phyloP scores from a whole-genome alignment of 257 asterid species.

The Nicotiana noctiflora region DNA sequence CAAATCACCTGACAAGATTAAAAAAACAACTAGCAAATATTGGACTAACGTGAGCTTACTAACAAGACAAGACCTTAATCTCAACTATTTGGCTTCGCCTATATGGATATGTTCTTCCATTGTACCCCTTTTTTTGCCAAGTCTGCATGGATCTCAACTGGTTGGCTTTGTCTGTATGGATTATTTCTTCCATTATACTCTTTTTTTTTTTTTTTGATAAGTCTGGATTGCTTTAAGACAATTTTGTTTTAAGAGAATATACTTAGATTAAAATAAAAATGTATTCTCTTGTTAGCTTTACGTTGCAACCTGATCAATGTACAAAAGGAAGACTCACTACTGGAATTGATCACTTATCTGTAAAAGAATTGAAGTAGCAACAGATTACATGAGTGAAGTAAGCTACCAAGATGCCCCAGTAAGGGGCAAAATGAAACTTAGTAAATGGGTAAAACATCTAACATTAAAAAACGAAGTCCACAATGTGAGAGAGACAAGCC shows the following conservation, averaged over 20 bases:
- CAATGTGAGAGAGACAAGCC: background rate
- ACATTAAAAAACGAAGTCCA: background rate
- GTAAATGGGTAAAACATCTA: background rate
- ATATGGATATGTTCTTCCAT: no score
- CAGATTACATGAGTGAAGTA: background rate
- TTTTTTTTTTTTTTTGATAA: no score
- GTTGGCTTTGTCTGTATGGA: no score
- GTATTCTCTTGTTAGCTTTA: background rate
- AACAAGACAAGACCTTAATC: no score
- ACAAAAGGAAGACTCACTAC: background rate
- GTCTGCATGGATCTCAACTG: no score
- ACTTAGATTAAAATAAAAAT: background rate
- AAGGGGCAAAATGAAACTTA: background rate
- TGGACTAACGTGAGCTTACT: background rate
- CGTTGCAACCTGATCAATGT: background rate
- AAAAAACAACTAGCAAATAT: background rate
- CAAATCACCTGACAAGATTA: background rate
- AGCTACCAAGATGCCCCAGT: background rate
- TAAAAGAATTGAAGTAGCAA: background rate
- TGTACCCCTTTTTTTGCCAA: no score
- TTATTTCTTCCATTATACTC: no score
- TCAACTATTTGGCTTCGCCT: no score
- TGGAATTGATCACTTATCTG: background rate
- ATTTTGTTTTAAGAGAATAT: background rate
- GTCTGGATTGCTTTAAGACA: no score